Evolutionary conservation across 257 asterid species (phyloP), one percentile per base, ranked within the genome.

Genomic region (Haberlea rhodopensis): DNA sequence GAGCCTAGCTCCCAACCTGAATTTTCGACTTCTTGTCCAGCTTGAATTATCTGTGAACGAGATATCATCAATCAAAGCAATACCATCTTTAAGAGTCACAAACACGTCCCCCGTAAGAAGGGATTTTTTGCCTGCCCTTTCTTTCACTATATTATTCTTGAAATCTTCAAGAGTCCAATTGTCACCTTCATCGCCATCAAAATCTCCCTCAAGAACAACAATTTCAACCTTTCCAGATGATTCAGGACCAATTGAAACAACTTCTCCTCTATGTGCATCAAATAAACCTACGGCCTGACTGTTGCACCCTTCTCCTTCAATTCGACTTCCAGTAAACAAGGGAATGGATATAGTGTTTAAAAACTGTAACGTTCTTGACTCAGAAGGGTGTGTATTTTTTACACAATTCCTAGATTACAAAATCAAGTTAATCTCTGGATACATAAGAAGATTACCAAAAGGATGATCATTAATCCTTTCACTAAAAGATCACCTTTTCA

Each of bases 1-100:
- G 55, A 87, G 27, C 71, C 82, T 81, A 20, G 95, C 96, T 62
- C 97, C 97, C 45, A 90, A 80, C 78, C 95, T 81, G 75, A 90
- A 90, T 65, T 81, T 87, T 65, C 97, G 96, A 65, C 97, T 90
- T 84, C 97, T 85, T 19, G 97, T 90, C 97, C 97, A 87, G 80
- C 97, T 90, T 22, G 97, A 90, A 75, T 90, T 90, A 73, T 90
- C 97, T 29, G 96, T 85, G 68, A 90, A 81, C 46, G 83, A 76
- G 67, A 90, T 70, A 43, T 87, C 87, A n/a, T 85, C 82, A 6
- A 87, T 79, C 19, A 69, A 54, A 53, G 92, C 88, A 49, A 56
- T 67, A 37, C 97, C 97, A 21, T 82, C 89, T 75, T 76, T 75
- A 71, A 90, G 92, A 66, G 70, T 76, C 78, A 68, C 34, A 54